Evolutionary conservation across 2,329 filamentous ascomycete genomes (phyloP).

Genomic region (Sclerotiophoma versabilis): DNA sequence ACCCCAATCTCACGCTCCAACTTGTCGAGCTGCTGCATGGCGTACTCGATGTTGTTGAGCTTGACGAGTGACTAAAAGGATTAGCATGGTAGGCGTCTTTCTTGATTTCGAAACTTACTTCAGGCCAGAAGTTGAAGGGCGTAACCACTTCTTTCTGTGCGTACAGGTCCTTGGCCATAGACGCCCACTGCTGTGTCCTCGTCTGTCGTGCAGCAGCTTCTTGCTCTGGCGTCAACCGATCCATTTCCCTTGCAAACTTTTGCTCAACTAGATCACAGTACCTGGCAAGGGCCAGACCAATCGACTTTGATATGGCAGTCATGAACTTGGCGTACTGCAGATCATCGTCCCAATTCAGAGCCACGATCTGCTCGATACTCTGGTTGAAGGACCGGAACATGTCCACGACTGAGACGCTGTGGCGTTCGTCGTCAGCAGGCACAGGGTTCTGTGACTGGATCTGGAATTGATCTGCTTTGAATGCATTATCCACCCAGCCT

Average conservation of each 20-base stretch:
- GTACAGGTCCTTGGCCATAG: conserved; percentile 93
- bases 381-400: conserved; percentile 94
- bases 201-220: conserved; percentile 78
- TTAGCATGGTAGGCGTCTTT: conserved; percentile 5
- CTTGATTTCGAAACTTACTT: conserved; percentile 64
- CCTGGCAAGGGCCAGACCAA: conserved; percentile 79
- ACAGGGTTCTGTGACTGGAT: conserved; percentile 71
- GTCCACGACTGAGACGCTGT: conserved; percentile 92
- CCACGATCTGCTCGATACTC: conserved; percentile 83
- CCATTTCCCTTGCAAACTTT: conserved; percentile 90
- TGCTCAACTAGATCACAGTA: conserved; percentile 94
- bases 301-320: conserved; percentile 86
- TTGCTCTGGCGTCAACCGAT: conserved; percentile 86
- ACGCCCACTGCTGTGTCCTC: conserved; percentile 90
- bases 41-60: conserved; percentile 96
- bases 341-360: conserved; percentile 91
- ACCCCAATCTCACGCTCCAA: conserved; percentile 90
- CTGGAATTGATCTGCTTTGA: conserved; percentile 87
- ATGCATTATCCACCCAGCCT: conserved; percentile 85
- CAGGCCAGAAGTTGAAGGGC: conserved; percentile 94
- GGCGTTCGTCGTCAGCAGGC: conserved; percentile 79
- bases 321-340: conserved; percentile 96
- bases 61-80: conserved; percentile 84
- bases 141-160: conserved; percentile 90
- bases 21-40: conserved; percentile 88